phyloP scores from a whole-genome alignment of 441 rosid genomes.

The Populus hybrid region DNA sequence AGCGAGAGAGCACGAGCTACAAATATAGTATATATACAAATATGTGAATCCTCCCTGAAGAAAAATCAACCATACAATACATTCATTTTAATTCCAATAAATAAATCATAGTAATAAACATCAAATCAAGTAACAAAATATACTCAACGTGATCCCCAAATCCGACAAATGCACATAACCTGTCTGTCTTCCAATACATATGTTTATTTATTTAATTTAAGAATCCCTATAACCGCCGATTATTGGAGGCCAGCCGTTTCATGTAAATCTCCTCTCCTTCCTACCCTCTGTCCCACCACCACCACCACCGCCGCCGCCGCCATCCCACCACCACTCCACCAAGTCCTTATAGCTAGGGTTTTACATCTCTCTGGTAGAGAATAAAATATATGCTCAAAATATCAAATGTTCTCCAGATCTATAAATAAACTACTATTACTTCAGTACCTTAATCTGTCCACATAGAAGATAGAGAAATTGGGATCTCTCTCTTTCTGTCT shows the following conservation, averaged over 20 bases:
- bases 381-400: background rate
- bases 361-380: background rate
- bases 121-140: background rate
- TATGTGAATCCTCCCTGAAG: no score
- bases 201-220: no score
- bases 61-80: no score
- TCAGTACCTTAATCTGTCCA: background rate
- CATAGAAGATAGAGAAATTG: slow-evolving; percentile 14
- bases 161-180: background rate
- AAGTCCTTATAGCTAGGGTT: background rate
- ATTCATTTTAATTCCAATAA: background rate
- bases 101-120: background rate
- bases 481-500: background rate
- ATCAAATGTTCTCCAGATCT: slow-evolving; percentile 11
- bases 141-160: background rate
- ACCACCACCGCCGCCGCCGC: background rate
- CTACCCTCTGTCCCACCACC: background rate
- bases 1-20: no score
- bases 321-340: background rate
- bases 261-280: background rate
- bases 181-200: background rate
- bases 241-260: background rate
- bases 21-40: no score
- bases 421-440: background rate
- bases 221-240: background rate